phyloP scores from a whole-genome alignment of 106 monocot genomes.

The Phalaenopsis equestris region DNA sequence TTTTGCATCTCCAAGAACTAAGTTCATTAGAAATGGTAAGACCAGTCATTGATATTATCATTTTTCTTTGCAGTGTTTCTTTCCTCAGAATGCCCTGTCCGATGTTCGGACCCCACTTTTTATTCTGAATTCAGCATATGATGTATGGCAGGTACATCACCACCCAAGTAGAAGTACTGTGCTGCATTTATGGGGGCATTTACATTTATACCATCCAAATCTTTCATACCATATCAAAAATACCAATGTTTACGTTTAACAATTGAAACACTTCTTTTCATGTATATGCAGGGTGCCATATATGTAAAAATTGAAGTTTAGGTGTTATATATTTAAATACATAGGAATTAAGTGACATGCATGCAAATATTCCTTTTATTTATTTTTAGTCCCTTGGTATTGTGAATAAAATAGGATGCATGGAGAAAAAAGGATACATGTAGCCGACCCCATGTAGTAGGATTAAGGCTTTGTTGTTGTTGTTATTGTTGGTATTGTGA shows the following conservation, averaged over 20 bases:
- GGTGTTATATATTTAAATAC: too few relatives aligned
- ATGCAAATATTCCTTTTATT: background rate
- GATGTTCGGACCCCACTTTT: slow-evolving; percentile 75
- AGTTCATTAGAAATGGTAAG: background rate
- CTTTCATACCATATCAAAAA: too few relatives aligned
- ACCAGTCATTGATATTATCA: background rate
- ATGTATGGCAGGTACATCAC: slow-evolving; percentile 84
- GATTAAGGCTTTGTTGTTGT: too few relatives aligned
- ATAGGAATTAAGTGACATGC: too few relatives aligned
- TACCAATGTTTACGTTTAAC: too few relatives aligned
- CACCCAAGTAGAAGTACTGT: background rate
- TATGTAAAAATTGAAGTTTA: too few relatives aligned
- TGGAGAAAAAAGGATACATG: too few relatives aligned
- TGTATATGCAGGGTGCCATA: too few relatives aligned
- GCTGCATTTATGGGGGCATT: background rate
- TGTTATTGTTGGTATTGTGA: background rate
- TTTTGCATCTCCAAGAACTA: slow-evolving; percentile 1
- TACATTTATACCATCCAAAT: too few relatives aligned
- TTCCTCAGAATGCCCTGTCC: slow-evolving; percentile 68
- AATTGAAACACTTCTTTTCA: too few relatives aligned
- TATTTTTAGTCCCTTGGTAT: background rate
- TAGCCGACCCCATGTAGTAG: too few relatives aligned
- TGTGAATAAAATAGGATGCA: background rate
- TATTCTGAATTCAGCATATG: slow-evolving; percentile 86
- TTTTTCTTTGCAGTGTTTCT: slow-evolving; percentile 72